Evolutionary conservation across 106 monocot genomes (phyloP).

Genomic region (Dendrobium catenatum): DNA sequence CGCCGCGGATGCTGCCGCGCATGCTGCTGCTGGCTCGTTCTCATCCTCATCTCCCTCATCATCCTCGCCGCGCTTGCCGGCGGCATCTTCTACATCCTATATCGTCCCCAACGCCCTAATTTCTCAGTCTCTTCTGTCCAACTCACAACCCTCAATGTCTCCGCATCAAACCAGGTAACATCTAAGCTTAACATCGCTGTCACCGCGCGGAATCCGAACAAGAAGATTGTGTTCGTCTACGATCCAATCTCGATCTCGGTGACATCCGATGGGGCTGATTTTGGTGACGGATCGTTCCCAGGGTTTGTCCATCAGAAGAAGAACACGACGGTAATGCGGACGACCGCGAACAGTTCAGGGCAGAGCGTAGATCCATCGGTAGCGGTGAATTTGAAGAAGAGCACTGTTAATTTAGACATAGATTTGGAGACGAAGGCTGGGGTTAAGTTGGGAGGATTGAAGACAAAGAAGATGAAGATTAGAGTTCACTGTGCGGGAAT

Average conservation of each 20-base stretch:
- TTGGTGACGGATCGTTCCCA: slow-evolving; percentile 32
- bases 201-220: slow-evolving; percentile 53
- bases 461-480: slow-evolving; percentile 47
- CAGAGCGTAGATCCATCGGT: slow-evolving; percentile 16
- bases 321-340: slow-evolving; percentile 28
- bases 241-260: slow-evolving; percentile 31
- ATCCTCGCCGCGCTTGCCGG: slow-evolving; percentile 54
- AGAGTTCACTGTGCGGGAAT: slow-evolving; percentile 37
- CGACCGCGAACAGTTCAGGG: slow-evolving; percentile 8
- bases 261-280: slow-evolving; percentile 13
- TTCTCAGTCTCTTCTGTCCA: slow-evolving; percentile 46
- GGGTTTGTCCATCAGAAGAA: slow-evolving; percentile 19
- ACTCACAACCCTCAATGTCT: slow-evolving; percentile 37
- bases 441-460: slow-evolving; percentile 30
- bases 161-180: slow-evolving; percentile 18
- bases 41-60: slow-evolving; percentile 37
- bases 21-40: slow-evolving; percentile 37
- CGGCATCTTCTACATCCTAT: slow-evolving; percentile 53
- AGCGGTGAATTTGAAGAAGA: slow-evolving; percentile 35
- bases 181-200: slow-evolving; percentile 33
- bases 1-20: slow-evolving; percentile 35
- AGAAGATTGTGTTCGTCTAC: slow-evolving; percentile 45
- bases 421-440: slow-evolving; percentile 56
- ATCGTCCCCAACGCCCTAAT: slow-evolving; percentile 42
- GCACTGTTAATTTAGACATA: slow-evolving; percentile 24